Percentiles rank a stretch among this genome's conserved stretches.
These are phyloP conservation scores for Fomitopsis palustris DNA, from an alignment of 1,284 basidiomycete species.

Conservation along the genomic window DNA sequence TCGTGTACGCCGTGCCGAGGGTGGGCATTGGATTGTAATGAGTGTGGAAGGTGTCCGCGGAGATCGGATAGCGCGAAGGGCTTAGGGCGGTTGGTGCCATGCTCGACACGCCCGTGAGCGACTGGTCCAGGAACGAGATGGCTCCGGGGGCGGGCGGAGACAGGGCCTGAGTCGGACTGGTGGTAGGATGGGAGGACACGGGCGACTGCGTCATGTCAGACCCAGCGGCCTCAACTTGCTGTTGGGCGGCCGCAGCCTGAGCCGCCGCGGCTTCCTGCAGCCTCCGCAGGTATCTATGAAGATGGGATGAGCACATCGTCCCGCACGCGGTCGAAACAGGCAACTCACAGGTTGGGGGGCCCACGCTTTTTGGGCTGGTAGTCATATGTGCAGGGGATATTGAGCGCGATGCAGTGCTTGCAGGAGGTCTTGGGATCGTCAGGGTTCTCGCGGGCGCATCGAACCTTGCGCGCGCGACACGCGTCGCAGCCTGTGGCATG, in stretches of 20 bases:
- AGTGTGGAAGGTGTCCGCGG: constrained; percentile 60
- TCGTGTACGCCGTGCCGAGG: constrained; percentile 33
- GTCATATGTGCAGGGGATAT: constrained; percentile 84
- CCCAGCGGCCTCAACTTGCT: constrained; percentile 33
- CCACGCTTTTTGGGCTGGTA: constrained; percentile 91
- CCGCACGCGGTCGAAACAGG: background rate
- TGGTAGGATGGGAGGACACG: constrained; percentile 34
- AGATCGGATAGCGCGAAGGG: constrained; percentile 68
- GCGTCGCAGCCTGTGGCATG: constrained; percentile 65
- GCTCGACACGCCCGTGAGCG: constrained; percentile 39
- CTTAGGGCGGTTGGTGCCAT: constrained; percentile 44
- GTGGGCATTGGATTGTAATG: constrained; percentile 45
- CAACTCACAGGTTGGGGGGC: constrained; percentile 76
- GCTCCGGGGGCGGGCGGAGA: constrained; percentile 40
- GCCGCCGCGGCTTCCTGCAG: constrained; percentile 75
- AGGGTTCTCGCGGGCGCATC: constrained; percentile 73
- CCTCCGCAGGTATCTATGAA: constrained; percentile 65
- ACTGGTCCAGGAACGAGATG: constrained; percentile 51
- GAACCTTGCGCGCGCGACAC: constrained; percentile 78
- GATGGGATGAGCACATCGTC: constrained; percentile 6
- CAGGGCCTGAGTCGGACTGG: constrained; percentile 46
- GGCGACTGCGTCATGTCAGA: constrained; percentile 45
- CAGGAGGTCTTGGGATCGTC: constrained; percentile 72
- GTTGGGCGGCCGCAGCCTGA: constrained; percentile 37
- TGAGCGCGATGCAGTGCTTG: constrained; percentile 81